A percentile compares a stretch with the other conserved stretches of the same genome.
Evolutionary conservation across 352 stramenopile genomes (phyloP).

Genomic region (Pythium periplocum): DNA sequence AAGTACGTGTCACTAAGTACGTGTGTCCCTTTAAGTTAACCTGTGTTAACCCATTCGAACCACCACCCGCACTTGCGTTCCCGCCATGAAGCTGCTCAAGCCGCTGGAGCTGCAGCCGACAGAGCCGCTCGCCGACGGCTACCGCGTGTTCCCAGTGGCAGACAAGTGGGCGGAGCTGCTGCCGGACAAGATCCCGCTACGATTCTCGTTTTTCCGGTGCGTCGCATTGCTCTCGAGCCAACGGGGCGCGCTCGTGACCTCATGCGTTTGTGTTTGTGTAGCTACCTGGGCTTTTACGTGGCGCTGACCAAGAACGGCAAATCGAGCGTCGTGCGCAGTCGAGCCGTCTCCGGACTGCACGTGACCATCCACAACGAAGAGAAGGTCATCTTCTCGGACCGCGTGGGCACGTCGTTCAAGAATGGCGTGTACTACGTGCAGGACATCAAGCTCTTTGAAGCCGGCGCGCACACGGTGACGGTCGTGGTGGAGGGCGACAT

Average conservation of each 20-base stretch:
- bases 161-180: constrained; percentile 76
- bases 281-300: constrained; percentile 77
- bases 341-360: constrained; percentile 38
- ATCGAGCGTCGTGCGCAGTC: constrained; percentile 51
- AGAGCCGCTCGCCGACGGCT: constrained; percentile 41
- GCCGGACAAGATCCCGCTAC: constrained; percentile 54
- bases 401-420: constrained; percentile 47
- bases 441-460: constrained; percentile 55
- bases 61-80: no score
- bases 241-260: no score
- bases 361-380: constrained; percentile 77
- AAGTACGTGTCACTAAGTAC: constrained; percentile 2
- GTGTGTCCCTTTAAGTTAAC: not conserved
- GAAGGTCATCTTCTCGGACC: constrained; percentile 66
- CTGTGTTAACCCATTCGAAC: constrained; percentile 5
- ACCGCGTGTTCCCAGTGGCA: constrained; percentile 52
- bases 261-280: constrained; percentile 5
- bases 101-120: constrained; percentile 44
- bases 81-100: constrained; percentile 65
- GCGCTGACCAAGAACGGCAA: constrained; percentile 55
- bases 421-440: constrained; percentile 83
- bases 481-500: constrained; percentile 53
- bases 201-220: constrained; percentile 73
- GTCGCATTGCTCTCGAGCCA: not conserved
- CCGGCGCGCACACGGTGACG: constrained; percentile 55